Percentiles rank a stretch among this genome's conserved stretches.
phyloP scores from a whole-genome alignment of 176 grass and related monocot genomes.

The Zea luxurians region DNA sequence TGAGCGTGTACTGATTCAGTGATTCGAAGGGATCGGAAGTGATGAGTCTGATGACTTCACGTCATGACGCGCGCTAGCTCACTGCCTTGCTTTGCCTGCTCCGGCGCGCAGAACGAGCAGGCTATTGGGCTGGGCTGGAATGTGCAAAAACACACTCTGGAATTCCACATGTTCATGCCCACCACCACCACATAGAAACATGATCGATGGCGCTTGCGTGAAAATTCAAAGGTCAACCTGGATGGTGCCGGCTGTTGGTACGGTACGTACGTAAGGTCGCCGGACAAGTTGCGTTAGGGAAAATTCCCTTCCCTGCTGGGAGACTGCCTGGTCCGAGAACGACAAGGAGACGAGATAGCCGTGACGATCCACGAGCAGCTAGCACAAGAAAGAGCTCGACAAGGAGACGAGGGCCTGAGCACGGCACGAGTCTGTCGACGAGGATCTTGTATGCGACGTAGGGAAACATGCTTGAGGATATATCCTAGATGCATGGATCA shows the following conservation, averaged over 20 bases:
- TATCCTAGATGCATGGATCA: not conserved
- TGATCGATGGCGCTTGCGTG: not conserved
- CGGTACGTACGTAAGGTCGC: not conserved
- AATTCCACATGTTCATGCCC: not conserved
- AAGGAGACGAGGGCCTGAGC: not conserved
- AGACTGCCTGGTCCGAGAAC: not conserved
- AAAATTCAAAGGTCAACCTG: not conserved
- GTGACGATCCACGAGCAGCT: constrained; percentile 1
- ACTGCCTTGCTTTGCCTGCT: too few species aligned
- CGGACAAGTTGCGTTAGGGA: not conserved
- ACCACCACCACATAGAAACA: not conserved
- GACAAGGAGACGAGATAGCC: not conserved
- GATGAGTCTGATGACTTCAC: too few species aligned
- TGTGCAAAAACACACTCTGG: not conserved
- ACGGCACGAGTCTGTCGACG: not conserved
- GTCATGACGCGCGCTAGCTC: too few species aligned
- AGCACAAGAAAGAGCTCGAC: not conserved
- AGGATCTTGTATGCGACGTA: not conserved
- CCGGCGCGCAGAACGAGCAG: too few species aligned
- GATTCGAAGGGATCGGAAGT: too few species aligned
- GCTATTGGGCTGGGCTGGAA: not conserved
- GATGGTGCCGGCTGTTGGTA: constrained; percentile 6
- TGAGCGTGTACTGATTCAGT: too few species aligned
- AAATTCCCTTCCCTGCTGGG: not conserved
- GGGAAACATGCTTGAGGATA: constrained; percentile 7